These are phyloP conservation scores for Apiospora malaysiana DNA, from an alignment of 2,329 filamentous ascomycete genomes.

Conservation along the genomic window DNA sequence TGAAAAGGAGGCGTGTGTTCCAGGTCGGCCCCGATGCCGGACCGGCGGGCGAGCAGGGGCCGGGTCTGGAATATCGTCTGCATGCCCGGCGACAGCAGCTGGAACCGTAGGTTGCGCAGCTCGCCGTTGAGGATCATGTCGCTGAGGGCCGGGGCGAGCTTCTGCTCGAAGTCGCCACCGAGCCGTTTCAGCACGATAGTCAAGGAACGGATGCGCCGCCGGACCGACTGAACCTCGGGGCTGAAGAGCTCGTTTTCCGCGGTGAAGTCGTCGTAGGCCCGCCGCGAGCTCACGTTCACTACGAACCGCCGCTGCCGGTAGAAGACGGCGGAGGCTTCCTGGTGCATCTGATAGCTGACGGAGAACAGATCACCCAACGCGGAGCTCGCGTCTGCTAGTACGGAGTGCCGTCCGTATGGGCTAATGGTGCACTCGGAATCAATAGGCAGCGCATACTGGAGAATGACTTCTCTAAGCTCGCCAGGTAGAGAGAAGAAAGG, in stretches of 20 bases:
- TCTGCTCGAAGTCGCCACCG: slow-evolving; percentile 38
- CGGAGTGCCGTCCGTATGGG: not conserved
- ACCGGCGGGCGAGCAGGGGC: not conserved
- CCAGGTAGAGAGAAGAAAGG: slow-evolving; percentile 40
- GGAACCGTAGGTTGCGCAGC: slow-evolving; percentile 34
- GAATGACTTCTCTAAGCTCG: slow-evolving; percentile 35
- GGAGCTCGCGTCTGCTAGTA: not conserved
- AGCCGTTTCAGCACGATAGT: slow-evolving; percentile 36
- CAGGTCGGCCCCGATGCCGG: not conserved
- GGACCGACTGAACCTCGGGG: slow-evolving; percentile 34
- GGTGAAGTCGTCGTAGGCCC: slow-evolving; percentile 35
- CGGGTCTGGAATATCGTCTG: not conserved
- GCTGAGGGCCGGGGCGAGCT: slow-evolving; percentile 35
- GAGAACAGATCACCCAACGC: slow-evolving; percentile 32
- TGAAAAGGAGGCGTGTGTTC: slow-evolving; percentile 34
- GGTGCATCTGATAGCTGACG: slow-evolving; percentile 40
- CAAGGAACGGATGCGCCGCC: slow-evolving; percentile 36
- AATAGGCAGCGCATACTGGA: slow-evolving; percentile 36
- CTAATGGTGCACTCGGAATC: slow-evolving; percentile 24
- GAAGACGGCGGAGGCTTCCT: slow-evolving; percentile 40
- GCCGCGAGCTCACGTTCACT: slow-evolving; percentile 37
- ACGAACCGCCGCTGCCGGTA: slow-evolving; percentile 38
- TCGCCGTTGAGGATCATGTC: slow-evolving; percentile 39
- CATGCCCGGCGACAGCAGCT: slow-evolving; percentile 31
- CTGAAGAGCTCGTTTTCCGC: slow-evolving; percentile 38